These are phyloP conservation scores for Cyclotella atomus DNA, from an alignment of 108 stramenopile genomes.

Conservation along the genomic window DNA sequence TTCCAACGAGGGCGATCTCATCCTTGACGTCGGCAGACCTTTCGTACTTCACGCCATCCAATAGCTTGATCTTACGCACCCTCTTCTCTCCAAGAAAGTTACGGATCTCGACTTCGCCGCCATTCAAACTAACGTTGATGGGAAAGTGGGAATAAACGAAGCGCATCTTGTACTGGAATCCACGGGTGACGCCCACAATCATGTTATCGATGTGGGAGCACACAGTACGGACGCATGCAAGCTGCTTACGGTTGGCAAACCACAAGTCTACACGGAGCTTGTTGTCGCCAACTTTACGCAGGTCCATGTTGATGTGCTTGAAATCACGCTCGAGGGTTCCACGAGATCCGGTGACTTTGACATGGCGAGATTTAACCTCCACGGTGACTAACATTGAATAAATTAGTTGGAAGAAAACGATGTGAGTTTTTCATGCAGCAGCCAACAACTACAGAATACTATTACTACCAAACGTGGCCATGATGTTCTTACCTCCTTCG, in stretches of 20 bases:
- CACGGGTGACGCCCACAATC: constrained; percentile 98
- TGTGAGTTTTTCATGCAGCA: too few relatives aligned
- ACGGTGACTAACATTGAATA: constrained; percentile 73
- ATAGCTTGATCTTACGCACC: constrained; percentile 89
- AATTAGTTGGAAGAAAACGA: too few relatives aligned
- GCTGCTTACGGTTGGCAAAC: constrained; percentile 98
- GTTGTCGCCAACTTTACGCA: constrained; percentile 61
- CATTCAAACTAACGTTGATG: constrained; percentile 94
- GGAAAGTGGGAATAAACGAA: constrained; percentile 99
- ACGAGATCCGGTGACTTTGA: constrained; percentile 94
- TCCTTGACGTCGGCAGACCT: constrained; percentile 97
- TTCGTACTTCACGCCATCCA: constrained; percentile 91
- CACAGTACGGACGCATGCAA: constrained; percentile 96
- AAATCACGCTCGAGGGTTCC: constrained; percentile 93
- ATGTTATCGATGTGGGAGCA: constrained; percentile 99
- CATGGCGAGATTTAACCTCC: constrained; percentile 80
- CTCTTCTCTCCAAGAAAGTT: constrained; percentile 99
- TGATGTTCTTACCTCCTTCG: constrained; percentile 70
- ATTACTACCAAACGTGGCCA: too few relatives aligned
- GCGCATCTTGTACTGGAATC: constrained; percentile 99
- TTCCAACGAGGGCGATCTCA: constrained; percentile 96
- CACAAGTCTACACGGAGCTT: constrained; percentile 95
- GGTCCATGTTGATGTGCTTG: constrained; percentile 95
- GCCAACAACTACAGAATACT: too few relatives aligned
- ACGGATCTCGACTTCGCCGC: constrained; percentile 93